Conservation (phyloP, 805 yeast species). For the Saccharomycopsis babjevae region DNA sequence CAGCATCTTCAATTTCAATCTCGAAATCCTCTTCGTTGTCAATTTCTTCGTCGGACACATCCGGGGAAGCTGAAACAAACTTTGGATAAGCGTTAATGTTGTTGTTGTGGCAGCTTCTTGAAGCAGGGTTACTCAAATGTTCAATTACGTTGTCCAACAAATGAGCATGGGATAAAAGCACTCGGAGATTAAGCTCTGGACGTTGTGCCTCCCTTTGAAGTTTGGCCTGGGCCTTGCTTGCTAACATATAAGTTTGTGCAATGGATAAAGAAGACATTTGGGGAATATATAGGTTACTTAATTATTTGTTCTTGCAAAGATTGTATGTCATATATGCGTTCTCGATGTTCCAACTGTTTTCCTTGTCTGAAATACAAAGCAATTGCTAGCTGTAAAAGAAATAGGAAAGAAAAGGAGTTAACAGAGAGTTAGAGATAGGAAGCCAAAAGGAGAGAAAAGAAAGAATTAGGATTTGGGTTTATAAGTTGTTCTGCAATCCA, state of each 20-base stretch:
- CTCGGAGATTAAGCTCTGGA: constrained; percentile 46
- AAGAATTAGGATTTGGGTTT: no score
- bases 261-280: constrained; percentile 5
- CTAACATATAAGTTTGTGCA: constrained; percentile 49
- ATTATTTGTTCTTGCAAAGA: background rate
- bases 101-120: constrained; percentile 16
- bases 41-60: constrained; percentile 18
- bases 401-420: no score
- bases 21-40: constrained; percentile 11
- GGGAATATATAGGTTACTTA: background rate
- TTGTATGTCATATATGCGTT: no score
- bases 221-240: constrained; percentile 54
- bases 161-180: constrained; percentile 61
- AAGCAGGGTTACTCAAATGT: constrained; percentile 20
- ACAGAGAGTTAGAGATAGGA: no score
- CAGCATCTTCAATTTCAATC: background rate
- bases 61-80: constrained; percentile 26
- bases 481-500: no score
- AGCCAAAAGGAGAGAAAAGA: no score
- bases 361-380: no score
- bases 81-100: constrained; percentile 19
- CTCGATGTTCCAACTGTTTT: no score
- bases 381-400: no score
- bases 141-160: constrained; percentile 58
- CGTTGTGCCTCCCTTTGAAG: constrained; percentile 52